Evolutionary conservation across 2,329 filamentous ascomycete genomes (phyloP).

Genomic region (Xylaria sp.): DNA sequence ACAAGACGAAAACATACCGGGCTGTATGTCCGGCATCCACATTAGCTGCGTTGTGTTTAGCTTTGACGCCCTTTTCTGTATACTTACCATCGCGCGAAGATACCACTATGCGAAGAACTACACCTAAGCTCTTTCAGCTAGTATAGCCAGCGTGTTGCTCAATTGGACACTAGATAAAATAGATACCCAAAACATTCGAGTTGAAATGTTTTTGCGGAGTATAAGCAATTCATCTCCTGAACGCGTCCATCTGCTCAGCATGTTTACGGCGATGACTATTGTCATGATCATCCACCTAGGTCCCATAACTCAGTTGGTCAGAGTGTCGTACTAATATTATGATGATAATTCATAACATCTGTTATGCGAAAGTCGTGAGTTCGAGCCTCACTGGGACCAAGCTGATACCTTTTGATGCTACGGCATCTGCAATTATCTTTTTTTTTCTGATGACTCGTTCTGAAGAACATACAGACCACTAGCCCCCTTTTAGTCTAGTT

Average conservation of each 20-base stretch:
- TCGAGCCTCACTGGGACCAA: slow-evolving; percentile 29
- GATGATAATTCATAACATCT: not conserved
- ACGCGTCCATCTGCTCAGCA: not conserved
- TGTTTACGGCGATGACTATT: too few relatives aligned
- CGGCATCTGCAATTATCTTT: not conserved
- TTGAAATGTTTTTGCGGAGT: not conserved
- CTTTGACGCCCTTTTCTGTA: slow-evolving; percentile 14
- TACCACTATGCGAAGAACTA: slow-evolving; percentile 22
- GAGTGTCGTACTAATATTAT: slow-evolving; percentile 26
- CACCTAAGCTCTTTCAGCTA: not conserved
- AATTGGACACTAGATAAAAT: not conserved
- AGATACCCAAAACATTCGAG: not conserved
- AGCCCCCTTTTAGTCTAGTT: too few relatives aligned
- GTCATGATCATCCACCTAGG: not conserved
- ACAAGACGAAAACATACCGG: slow-evolving; percentile 3
- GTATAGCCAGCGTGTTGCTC: not conserved
- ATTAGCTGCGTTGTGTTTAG: not conserved
- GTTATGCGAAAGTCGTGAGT: slow-evolving; percentile 29
- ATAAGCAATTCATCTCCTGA: not conserved
- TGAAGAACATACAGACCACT: too few relatives aligned
- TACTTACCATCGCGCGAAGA: slow-evolving; percentile 24
- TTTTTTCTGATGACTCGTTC: too few relatives aligned
- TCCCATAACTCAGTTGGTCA: slow-evolving; percentile 22
- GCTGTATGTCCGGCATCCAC: slow-evolving; percentile 23
- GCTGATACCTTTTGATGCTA: not conserved